Base-by-base conservation (phyloP, 371 early-diverging fungal genomes). In the Smittium mucronatum region DNA sequence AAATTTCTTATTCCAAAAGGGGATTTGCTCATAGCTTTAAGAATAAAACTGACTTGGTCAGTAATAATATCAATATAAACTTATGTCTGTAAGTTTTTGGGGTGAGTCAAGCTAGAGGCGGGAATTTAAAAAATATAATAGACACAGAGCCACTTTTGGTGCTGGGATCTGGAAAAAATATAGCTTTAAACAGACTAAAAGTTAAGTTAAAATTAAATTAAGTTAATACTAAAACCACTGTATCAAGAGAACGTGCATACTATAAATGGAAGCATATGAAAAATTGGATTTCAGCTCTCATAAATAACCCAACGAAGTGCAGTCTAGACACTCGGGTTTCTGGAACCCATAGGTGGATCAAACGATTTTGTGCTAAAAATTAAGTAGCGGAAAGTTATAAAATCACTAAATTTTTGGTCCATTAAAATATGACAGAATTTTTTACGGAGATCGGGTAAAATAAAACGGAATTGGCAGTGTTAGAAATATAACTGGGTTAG, bases 191-290 rank as follows among this genome's bases (percentile, higher is more conserved):
- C 5, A 61, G 63, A 61, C n/a, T 61, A 33, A 61, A 26, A 61
- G 31, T 15, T 11, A 26, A 61, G 33, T 33, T 61, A 61, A 61
- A 61, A 61, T 15, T 61, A 28, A 28, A 28, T 15, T 11, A 5
- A 61, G 63, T 61, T 16, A 61, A 61, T 26, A n/a, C 31, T 11
- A 61, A 33, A 33, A n/a, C 33, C 16, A 11, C 63, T 11, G 31
- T 33, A 11, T 28, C 5, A 61, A 61, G 63, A 61, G 63, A 61
- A 61, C 5, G 63, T 15, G 63, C 63, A 28, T 33, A 61, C n/a
- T 61, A 15, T 33, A 61, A 61, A 61, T 33, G 63, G 33, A 5
- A 30, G 11, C 5, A 33, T 61, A 11, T 16, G 5, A 61, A 33
- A n/a, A 61, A 5, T 11, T 61, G 63, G 63, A 61, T 61, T 11